Evolutionary conservation across 2,329 filamentous ascomycete genomes (phyloP), one percentile per base, ranked within the genome.

Genomic region (Aspergillus jensenii): DNA sequence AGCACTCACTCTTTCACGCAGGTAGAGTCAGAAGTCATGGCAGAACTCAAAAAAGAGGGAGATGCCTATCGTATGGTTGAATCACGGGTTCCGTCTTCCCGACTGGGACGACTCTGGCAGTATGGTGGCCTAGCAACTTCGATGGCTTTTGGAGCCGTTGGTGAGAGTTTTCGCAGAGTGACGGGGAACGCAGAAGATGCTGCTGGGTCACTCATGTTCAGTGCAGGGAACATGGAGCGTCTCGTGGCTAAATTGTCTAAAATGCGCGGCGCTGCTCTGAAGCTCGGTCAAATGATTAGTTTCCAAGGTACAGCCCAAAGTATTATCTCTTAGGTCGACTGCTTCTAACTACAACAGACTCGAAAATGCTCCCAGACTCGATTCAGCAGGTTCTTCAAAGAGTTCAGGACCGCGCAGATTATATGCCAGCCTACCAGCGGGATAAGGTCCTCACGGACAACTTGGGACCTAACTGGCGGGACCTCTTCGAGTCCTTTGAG

Each of bases 211-310:
- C 80, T 96, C 8, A 87, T 99, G 78, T 84, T 99, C 56, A 98
- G 90, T 73, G 84, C 91, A 6, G 87, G 82, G 9, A 99, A 99
- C 69, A 92, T 98, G 84, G 93, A 98, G 72, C 85, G 96, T 48
- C 83, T 99, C 8, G 95, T 99, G 2, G 83, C 91, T 5, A 97
- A 96, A 74, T 83, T 99, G 3, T 98, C 93, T 3, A 89, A 90
- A 21, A 99, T 99, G 95, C 87, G 95, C 68, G 95, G 95, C 39
- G 96, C 95, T 6, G 95, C 95, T n/a, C 81, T 99, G 43, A 99
- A 99, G 78, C 78, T 99, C 25, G 96, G 95, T 0, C 95, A 99
- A 78, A 95, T 98, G 90, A 89, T 99, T 82, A 97, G 92, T 73
- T 95, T 99, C 70, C 95, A 99, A 79, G 82, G 81, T 82, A 62